These are phyloP conservation scores for Calonectria montana DNA, from an alignment of 2,329 filamentous ascomycete genomes.

Conservation along the genomic window DNA sequence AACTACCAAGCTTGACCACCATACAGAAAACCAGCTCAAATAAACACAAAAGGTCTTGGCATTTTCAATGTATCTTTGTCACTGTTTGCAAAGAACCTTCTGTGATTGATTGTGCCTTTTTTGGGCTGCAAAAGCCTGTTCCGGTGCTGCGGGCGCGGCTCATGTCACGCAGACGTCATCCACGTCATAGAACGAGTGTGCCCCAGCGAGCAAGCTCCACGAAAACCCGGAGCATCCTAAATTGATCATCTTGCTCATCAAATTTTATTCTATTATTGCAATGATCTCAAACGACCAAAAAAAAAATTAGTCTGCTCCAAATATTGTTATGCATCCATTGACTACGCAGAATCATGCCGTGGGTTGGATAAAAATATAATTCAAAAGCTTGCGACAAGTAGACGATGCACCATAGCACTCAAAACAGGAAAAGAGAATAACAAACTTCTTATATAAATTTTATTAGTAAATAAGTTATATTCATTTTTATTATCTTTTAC, in stretches of 20 bases:
- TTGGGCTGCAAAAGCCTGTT: background rate
- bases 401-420: too few relatives aligned
- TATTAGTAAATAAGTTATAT: too few relatives aligned
- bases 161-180: conserved; percentile 5
- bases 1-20: background rate
- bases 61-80: background rate
- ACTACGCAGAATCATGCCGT: background rate
- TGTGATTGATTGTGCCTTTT: background rate
- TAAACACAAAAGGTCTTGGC: background rate
- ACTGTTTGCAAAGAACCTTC: background rate
- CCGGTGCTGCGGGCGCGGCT: background rate
- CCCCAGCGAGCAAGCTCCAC: background rate
- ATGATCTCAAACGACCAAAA: background rate
- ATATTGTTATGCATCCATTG: background rate
- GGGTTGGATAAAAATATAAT: too few relatives aligned
- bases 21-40: background rate
- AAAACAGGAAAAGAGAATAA: too few relatives aligned
- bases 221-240: background rate
- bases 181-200: conserved; percentile 1
- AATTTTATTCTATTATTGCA: background rate
- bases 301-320: background rate
- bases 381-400: too few relatives aligned
- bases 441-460: too few relatives aligned
- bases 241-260: background rate
- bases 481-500: too few relatives aligned